Evolutionary conservation across 176 grass and related monocot species (phyloP), one percentile per base, ranked within the genome.

Genomic region (Urochloa ruziziensis): DNA sequence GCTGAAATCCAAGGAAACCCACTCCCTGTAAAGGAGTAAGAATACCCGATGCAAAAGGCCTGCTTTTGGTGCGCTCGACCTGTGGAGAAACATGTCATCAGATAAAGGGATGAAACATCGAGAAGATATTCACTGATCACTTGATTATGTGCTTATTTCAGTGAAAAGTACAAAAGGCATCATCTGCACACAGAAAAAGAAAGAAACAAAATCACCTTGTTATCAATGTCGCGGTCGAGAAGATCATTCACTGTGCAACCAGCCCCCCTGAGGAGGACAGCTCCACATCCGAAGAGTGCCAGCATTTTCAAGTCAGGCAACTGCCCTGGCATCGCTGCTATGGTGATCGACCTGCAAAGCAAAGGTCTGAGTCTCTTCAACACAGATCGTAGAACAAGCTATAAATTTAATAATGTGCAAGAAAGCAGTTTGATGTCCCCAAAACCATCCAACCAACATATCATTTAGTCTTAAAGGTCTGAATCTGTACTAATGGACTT

Each of bases 191-290:
- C 19, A 82, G 32, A 28, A 12, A 21, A 47, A 25, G 4, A 16
- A 15, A 15, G 15, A 15, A 15, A 10, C 3, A 15, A 56, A 74
- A 37, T 47, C 5, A 92, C 94, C 92, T 94, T 97, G 24, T 85
- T 86, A 80, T 97, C 94, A 54, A 97, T 92, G 82, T 94, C 90
- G 0, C 90, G 86, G 47, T 94, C 92, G 7, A 97, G 86, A 79
- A 97, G 92, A 74, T 97, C 92, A 78, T 97, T 97, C 32, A 94
- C 86, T 3, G 94, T 97, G 81, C 94, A 94, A 54, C 92, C 92
- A 73, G 90, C 94, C 3, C 94, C 94, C 67, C 94, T 89, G 21
- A 94, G 90, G 28, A 97, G 88, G 53, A 94, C 80, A 59, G 92
- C 85, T 32, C 95, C 92, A 76, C 86, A 94, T 81, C 88, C 94